Base-by-base conservation (phyloP, 1,284 basidiomycete genomes). In the Mycosarcoma mackinlayi region DNA sequence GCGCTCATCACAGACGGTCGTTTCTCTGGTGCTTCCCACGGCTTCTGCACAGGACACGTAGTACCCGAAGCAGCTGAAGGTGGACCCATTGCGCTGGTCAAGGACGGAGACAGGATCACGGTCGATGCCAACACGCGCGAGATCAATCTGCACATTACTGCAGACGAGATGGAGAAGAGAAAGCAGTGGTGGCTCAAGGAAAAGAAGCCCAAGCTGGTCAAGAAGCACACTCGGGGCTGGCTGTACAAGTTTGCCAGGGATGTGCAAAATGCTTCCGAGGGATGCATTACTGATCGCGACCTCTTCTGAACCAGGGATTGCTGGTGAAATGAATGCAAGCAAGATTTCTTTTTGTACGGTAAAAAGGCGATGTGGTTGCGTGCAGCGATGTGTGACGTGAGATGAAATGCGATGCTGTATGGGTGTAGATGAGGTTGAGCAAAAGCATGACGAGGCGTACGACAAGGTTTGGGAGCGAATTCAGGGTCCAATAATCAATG, bases 1-100 rank as follows among this genome's bases (percentile, higher is more conserved):
- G 94, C 94, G 1, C 88, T 96, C 68, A 89, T 98, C 75, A 98
- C 95, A 0, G 95, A 98, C 83, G 95, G 95, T 41, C 89, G 95
- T 38, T 98, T 98, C 87, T 93, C 91, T 27, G 95, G 94, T 52
- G 93, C 91, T 14, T 75, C 76, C 30, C 80, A 81, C 58, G 78
- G 79, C 14, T 95, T 95, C 85, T 90, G 90, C 76, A 91, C 94
- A 57, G 93, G 93, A 4, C 93, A 96, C 78, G 92, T 96, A 73
- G 92, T 93, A 1, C 95, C 95, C 21, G 92, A 94, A 83, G 92
- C 92, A 6, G 91, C 92, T 77, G 89, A 90, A 27, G 93, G 93
- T 34, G 93, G 93, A 2, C 92, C 93, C 6, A 95, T 96, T 78
- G 93, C 91, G 10, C 87, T 96, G 21, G 90, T 96, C 6, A 83